Base-by-base conservation (phyloP, 441 rosid species). In the Pelargonium myrrhifolium region DNA sequence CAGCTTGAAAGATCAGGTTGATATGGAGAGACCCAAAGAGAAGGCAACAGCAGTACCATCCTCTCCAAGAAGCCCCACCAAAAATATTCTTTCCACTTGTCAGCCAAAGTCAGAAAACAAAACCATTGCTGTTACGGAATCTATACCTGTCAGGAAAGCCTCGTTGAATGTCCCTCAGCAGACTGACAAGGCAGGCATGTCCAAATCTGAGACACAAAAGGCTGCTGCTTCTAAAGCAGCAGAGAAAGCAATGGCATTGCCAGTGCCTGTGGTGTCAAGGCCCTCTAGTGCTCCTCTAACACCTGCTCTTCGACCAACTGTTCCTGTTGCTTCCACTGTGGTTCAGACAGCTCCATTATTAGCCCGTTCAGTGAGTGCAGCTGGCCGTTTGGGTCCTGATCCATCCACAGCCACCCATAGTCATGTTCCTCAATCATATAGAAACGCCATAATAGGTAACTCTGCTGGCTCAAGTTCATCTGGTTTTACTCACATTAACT, bases 281-380 rank as follows among this genome's bases (percentile, higher is more conserved):
- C 97, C 98, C 51, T 87, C 88, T 47, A 92, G 96, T 81, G 93
- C 97, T 75, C 97, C 99, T 31, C 67, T 94, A 59, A 76, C 79
- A 64, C 96, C 92, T 65, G 89, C 75, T 68, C 78, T 74, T 60
- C 80, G 85, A 62, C 78, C 89, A n/a, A 37, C 83, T 47, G 78
- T 89, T 72, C 9, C 58, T 55, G 76, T 76, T 66, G 80, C 82
- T 62, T 84, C 96, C 63, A 31, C 58, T 3, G 17, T 81, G 78
- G 86, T 81, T 78, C 96, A 85, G 68, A 67, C 92, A n/a, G 43
- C 86, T 10, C 86, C 94, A 21, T 71, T 71, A 26, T 90, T 92
- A 66, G 76, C 93, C 31, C 92, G 94, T 31, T 89, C 97, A 20
- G 85, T 83, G 42, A 92, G 96, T 84, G 93, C 97, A 75, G 83